Evolutionary conservation across 805 yeast genomes (phyloP).

Genomic region (Sugiyamaella valdiviana): DNA sequence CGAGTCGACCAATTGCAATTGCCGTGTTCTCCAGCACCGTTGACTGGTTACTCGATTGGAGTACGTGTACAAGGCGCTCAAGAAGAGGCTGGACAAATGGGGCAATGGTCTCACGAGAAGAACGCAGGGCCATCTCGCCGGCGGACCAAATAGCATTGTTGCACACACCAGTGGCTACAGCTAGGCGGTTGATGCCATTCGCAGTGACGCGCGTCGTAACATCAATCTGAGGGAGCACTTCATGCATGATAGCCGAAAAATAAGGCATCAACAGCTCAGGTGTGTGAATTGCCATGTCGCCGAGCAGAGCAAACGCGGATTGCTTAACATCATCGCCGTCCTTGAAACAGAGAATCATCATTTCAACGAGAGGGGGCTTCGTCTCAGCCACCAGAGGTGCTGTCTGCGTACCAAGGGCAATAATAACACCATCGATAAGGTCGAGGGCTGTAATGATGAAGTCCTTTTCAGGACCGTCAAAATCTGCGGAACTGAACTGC

Average conservation of each 20-base stretch:
- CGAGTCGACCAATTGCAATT: conserved; percentile 82
- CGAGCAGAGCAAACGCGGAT: conserved; percentile 80
- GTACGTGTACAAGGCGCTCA: conserved; percentile 51
- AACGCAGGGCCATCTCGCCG: conserved; percentile 74
- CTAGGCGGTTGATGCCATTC: conserved; percentile 44
- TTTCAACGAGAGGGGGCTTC: conserved; percentile 46
- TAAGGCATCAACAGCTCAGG: conserved; percentile 36
- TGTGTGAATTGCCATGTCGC: conserved; percentile 73
- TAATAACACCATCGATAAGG: conserved; percentile 85
- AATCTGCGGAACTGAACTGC: neutral
- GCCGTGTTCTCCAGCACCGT: conserved; percentile 83
- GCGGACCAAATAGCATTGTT: conserved; percentile 92
- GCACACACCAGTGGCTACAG: conserved; percentile 30
- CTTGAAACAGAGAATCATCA: conserved; percentile 62
- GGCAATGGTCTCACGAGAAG: conserved; percentile 36
- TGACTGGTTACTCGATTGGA: conserved; percentile 41
- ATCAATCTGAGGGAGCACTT: conserved; percentile 53
- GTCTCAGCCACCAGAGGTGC: conserved; percentile 43
- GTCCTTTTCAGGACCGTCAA: conserved; percentile 66
- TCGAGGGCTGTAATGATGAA: conserved; percentile 85
- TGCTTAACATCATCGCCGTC: conserved; percentile 85
- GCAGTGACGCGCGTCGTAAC: conserved; percentile 47
- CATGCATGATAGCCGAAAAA: conserved; percentile 31
- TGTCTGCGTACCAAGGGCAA: conserved; percentile 68
- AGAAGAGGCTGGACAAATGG: conserved; percentile 52